Percentiles rank a stretch among this genome's conserved stretches.
phyloP scores from a whole-genome alignment of 495 filamentous ascomycete species.

The Chaetomium fimeti region DNA sequence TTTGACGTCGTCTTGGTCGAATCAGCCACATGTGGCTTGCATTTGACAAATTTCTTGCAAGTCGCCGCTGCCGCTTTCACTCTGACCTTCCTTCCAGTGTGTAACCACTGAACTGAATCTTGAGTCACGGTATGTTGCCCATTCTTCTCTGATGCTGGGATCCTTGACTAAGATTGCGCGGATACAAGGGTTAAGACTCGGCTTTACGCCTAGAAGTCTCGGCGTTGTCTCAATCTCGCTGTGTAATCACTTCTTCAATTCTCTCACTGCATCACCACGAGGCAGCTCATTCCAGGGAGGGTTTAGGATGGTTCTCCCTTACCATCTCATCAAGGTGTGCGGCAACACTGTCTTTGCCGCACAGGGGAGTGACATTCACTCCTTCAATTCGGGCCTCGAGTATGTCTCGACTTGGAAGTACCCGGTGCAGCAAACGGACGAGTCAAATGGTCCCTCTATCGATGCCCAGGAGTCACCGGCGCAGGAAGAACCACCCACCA shows the following conservation, averaged over 20 bases:
- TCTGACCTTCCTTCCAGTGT: not conserved
- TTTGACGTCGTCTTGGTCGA: not conserved
- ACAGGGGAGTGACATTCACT: conserved; percentile 42
- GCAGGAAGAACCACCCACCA: conserved; percentile 35
- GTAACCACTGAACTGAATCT: not conserved
- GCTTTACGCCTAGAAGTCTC: not conserved
- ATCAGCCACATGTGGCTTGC: conserved; percentile 31
- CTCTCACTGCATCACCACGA: not conserved
- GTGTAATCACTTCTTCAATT: not conserved
- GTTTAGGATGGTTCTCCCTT: conserved; percentile 39
- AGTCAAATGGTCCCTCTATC: conserved; percentile 1
- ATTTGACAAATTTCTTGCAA: conserved; percentile 20
- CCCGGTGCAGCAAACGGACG: conserved; percentile 25
- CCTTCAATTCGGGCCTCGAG: conserved; percentile 38
- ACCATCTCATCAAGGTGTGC: conserved; percentile 42
- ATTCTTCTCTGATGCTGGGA: not conserved
- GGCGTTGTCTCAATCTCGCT: not conserved
- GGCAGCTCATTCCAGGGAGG: not conserved
- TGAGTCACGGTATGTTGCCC: not conserved
- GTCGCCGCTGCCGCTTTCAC: not conserved
- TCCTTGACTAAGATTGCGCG: not conserved
- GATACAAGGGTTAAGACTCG: not conserved
- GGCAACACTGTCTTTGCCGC: conserved; percentile 46
- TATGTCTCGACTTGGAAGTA: conserved; percentile 45
- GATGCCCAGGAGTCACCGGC: conserved; percentile 24